Conservation (phyloP, 345 rosid genomes). For the Odontarrhena argentea region DNA sequence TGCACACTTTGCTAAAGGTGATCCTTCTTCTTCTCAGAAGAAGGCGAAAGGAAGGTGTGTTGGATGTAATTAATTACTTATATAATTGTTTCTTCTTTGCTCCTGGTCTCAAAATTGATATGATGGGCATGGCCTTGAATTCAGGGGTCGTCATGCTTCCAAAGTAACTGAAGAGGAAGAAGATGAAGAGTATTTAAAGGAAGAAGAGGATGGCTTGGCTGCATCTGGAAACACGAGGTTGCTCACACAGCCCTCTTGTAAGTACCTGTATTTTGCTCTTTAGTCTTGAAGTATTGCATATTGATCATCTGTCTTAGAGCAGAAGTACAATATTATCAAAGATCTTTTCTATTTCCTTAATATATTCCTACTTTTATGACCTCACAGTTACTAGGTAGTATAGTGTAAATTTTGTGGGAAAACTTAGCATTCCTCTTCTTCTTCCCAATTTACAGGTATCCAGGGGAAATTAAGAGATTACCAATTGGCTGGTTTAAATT, state of each 20-base stretch:
- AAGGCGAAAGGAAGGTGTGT: slow-evolving; percentile 83
- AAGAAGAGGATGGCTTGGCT: slow-evolving; percentile 83
- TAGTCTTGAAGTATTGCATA: slow-evolving; percentile 6
- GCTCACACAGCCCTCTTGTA: slow-evolving; percentile 95
- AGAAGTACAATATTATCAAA: slow-evolving; percentile 6
- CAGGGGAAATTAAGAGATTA: slow-evolving; percentile 98
- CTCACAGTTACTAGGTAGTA: slow-evolving; percentile 8
- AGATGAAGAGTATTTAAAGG: slow-evolving; percentile 96
- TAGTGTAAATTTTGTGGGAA: not conserved
- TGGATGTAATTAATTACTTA: slow-evolving; percentile 1
- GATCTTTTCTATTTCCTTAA: slow-evolving; percentile 6
- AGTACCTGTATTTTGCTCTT: slow-evolving; percentile 29
- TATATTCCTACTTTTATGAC: slow-evolving; percentile 6
- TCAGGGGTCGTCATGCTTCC: slow-evolving; percentile 97
- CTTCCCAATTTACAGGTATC: slow-evolving; percentile 58
- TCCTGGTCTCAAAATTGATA: not conserved
- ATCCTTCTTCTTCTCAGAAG: slow-evolving; percentile 69
- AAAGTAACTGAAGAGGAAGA: slow-evolving; percentile 98
- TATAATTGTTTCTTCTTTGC: not conserved
- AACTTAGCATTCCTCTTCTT: slow-evolving; percentile 7
- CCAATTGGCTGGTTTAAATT: slow-evolving; percentile 94
- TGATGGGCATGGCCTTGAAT: slow-evolving; percentile 16
- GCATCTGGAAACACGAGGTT: slow-evolving; percentile 85
- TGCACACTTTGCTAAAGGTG: slow-evolving; percentile 95
- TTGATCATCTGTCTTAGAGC: slow-evolving; percentile 5